Percentiles rank a stretch among this genome's conserved stretches.
These are phyloP conservation scores for Nicotiana sylvestris DNA, from an alignment of 257 asterid species.

Conservation along the genomic window DNA sequence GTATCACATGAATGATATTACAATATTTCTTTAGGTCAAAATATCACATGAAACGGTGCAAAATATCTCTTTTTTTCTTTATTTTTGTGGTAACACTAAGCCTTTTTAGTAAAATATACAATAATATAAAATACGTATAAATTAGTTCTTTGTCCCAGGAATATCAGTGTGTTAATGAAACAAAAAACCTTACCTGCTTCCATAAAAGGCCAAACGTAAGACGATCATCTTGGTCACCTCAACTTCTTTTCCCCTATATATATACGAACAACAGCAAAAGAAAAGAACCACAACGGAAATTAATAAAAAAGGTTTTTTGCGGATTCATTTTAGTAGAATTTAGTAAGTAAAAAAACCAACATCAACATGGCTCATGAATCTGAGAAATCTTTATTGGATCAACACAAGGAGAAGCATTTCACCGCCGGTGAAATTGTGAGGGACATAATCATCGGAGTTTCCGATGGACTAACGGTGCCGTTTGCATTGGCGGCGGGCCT, in stretches of 20 bases:
- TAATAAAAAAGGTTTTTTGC: background rate
- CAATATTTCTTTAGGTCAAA: background rate
- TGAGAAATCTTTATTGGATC: constrained; percentile 36
- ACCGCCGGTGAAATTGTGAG: constrained; percentile 90
- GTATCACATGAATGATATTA: no score
- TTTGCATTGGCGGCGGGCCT: constrained; percentile 96
- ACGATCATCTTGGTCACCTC: background rate
- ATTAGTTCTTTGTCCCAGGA: background rate
- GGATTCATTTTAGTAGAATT: background rate
- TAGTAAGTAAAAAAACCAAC: background rate
- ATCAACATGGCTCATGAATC: constrained; percentile 41
- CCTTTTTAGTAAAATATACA: background rate
- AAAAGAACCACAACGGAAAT: background rate
- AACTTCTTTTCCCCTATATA: background rate
- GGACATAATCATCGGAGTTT: constrained; percentile 87
- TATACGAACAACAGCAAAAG: background rate
- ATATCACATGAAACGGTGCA: background rate
- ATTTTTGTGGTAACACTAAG: background rate
- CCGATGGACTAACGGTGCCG: constrained; percentile 93
- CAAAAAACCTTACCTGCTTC: background rate
- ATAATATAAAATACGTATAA: background rate
- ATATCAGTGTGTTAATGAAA: background rate
- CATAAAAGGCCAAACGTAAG: background rate
- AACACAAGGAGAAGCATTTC: constrained; percentile 83
- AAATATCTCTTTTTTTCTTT: background rate